Evolutionary conservation across 2,329 filamentous ascomycete species (phyloP).

Genomic region (Colletotrichum lupini): DNA sequence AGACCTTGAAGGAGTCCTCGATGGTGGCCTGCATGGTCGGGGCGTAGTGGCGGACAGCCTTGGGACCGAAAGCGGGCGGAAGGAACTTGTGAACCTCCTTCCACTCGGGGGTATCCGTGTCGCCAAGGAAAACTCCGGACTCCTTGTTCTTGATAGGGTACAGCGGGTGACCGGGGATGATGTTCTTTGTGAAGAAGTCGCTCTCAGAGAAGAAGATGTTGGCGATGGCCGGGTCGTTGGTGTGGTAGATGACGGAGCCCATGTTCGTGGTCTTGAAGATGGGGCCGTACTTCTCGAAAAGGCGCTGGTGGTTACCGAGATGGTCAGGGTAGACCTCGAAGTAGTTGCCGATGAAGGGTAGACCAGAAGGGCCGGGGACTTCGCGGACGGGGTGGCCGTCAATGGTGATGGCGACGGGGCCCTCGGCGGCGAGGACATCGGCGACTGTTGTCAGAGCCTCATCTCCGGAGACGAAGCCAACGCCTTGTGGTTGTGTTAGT

Average conservation of each 20-base stretch:
- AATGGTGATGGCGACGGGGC: slow-evolving; percentile 55
- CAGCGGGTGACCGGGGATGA: slow-evolving; percentile 61
- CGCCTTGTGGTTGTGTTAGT: slow-evolving; percentile 41
- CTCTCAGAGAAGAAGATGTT: slow-evolving; percentile 58
- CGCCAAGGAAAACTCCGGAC: slow-evolving; percentile 58
- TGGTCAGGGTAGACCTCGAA: slow-evolving; percentile 68
- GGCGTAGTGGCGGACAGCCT: slow-evolving; percentile 70
- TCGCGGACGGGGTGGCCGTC: slow-evolving; percentile 60
- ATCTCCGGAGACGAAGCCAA: slow-evolving; percentile 49
- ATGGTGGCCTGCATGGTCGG: slow-evolving; percentile 68
- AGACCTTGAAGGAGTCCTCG: slow-evolving; percentile 60
- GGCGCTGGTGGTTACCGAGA: slow-evolving; percentile 65
- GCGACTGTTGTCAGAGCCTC: slow-evolving; percentile 44
- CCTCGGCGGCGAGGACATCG: slow-evolving; percentile 48
- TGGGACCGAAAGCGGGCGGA: slow-evolving; percentile 67
- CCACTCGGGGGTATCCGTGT: slow-evolving; percentile 64
- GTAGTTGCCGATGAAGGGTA: slow-evolving; percentile 63
- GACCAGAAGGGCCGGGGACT: slow-evolving; percentile 60
- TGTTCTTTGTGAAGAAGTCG: slow-evolving; percentile 65
- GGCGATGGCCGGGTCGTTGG: slow-evolving; percentile 60
- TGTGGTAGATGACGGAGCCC: slow-evolving; percentile 60
- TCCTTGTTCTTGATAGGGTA: slow-evolving; percentile 53
- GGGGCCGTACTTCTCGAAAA: slow-evolving; percentile 64
- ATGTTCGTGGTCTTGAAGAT: slow-evolving; percentile 64
- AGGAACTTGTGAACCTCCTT: slow-evolving; percentile 69